These are phyloP conservation scores for Lecanicillium sp. DNA, from an alignment of 2,329 filamentous ascomycete genomes.

Conservation along the genomic window DNA sequence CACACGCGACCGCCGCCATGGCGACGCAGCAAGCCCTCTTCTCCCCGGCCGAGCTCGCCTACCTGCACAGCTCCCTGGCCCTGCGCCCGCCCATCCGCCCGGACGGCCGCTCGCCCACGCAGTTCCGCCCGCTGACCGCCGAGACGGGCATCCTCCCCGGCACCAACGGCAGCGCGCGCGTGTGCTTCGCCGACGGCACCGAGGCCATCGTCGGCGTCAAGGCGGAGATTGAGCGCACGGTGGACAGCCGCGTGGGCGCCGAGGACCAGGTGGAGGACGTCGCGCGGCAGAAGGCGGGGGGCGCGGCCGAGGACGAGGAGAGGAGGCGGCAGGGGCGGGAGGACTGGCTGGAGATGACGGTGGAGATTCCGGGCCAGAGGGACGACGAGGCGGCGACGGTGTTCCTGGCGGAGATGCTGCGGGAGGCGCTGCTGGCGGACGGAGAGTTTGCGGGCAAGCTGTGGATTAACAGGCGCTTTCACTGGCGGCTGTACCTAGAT, in stretches of 20 bases:
- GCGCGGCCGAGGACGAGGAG: constrained; percentile 33
- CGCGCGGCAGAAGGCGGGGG: constrained; percentile 31
- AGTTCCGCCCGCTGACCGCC: constrained; percentile 86
- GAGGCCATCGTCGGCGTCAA: constrained; percentile 96
- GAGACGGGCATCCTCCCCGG: constrained; percentile 86
- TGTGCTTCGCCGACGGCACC: constrained; percentile 91
- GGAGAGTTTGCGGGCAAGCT: constrained; percentile 64
- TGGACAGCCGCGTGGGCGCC: constrained; percentile 19
- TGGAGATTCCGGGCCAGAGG: constrained; percentile 84
- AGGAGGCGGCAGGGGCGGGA: constrained; percentile 39
- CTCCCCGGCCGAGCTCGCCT: constrained; percentile 93
- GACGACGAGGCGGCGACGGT: constrained; percentile 89
- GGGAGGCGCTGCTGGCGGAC: constrained; percentile 74
- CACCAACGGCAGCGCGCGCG: constrained; percentile 85
- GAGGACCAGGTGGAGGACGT: constrained; percentile 23
- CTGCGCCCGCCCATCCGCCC: constrained; percentile 80
- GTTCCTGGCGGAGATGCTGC: constrained; percentile 81
- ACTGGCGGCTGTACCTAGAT: constrained; percentile 95
- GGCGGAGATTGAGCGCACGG: constrained; percentile 80
- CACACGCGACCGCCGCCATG: constrained; percentile 38
- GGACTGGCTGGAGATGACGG: constrained; percentile 83
- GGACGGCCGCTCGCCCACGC: constrained; percentile 72
- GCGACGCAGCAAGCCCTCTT: constrained; percentile 67
- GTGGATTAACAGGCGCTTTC: constrained; percentile 84
- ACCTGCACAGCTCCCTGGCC: constrained; percentile 81